Evolutionary conservation across 768 basidiomycete genomes (phyloP).

Genomic region (Mycena filopes): DNA sequence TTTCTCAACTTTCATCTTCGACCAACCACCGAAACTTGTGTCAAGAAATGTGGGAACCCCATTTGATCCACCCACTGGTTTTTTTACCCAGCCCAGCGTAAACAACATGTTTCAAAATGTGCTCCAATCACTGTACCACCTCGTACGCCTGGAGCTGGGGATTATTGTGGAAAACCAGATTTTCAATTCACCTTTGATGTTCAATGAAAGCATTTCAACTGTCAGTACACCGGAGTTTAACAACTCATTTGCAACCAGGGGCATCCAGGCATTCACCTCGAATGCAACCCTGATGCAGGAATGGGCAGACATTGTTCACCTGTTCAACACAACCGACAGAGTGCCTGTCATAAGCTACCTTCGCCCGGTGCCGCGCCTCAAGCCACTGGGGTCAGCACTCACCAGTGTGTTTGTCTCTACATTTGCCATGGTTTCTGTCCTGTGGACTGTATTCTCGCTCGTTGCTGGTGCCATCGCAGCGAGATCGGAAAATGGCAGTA

Average conservation of each 20-base stretch:
- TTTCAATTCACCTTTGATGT: background rate
- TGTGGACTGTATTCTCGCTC: conserved; percentile 14
- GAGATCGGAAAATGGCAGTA: too few species aligned
- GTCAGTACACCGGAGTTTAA: too few species aligned
- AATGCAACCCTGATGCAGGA: background rate
- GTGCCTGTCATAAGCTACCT: conserved; percentile 18
- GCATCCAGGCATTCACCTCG: background rate
- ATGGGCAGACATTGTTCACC: background rate
- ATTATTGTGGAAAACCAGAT: conserved; percentile 9
- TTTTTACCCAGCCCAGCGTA: background rate
- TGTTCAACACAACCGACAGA: background rate
- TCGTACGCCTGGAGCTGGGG: conserved; percentile 4
- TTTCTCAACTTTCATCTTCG: too few species aligned
- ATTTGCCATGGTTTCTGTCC: background rate
- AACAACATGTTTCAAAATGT: background rate
- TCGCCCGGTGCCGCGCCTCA: background rate
- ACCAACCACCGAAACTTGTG: too few species aligned
- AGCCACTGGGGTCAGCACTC: conserved; percentile 18
- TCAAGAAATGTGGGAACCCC: too few species aligned
- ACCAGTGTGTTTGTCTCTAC: too few species aligned
- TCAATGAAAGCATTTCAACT: background rate
- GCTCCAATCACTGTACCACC: conserved; percentile 3
- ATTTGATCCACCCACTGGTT: too few species aligned
- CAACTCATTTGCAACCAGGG: too few species aligned
- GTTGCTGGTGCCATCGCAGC: conserved; percentile 12